Base-by-base conservation (phyloP, 352 stramenopile genomes). In the Pelagophyceae sp. region DNA sequence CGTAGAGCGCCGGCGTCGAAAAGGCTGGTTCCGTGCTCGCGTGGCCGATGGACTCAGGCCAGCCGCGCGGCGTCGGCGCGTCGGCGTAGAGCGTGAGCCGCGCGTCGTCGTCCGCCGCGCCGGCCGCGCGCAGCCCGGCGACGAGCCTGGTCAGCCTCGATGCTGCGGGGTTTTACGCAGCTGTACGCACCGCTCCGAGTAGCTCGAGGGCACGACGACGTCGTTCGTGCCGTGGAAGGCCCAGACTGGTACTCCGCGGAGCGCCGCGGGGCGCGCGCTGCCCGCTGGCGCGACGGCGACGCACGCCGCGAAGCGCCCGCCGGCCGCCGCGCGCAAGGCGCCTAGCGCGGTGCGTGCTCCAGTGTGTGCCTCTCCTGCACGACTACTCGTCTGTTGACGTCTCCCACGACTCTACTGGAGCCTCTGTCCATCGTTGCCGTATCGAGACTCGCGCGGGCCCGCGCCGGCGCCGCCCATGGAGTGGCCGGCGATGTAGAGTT, bases 381-480 rank as follows among this genome's bases (percentile, higher is more conserved):
- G n/a, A n/a, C n/a, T n/a, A n/a, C n/a, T n/a, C n/a, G n/a, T n/a
- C n/a, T n/a, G n/a, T n/a, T n/a, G n/a, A n/a, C n/a, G n/a, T n/a
- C n/a, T n/a, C n/a, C n/a, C n/a, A n/a, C n/a, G n/a, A n/a, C n/a
- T n/a, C n/a, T n/a, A n/a, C n/a, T n/a, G n/a, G n/a, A n/a, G n/a
- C n/a, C n/a, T n/a, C n/a, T n/a, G n/a, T n/a, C n/a, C n/a, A n/a
- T n/a, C n/a, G n/a, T n/a, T n/a, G n/a, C n/a, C n/a, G n/a, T n/a
- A n/a, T n/a, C n/a, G n/a, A n/a, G n/a, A n/a, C n/a, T n/a, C n/a
- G n/a, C n/a, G 11, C 11, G 11, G 35, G 35, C 51, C 35, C 27
- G 67, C 67, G 67, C 67, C 67, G 67, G 33, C 23, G 67, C 67
- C 67, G 38, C 67, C 67, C 67, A 74, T 74, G 67, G 35, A 58